phyloP scores from a whole-genome alignment of 225 moss, liverwort and hornwort genomes.

The Bryoerythrophyllum caledonicum region DNA sequence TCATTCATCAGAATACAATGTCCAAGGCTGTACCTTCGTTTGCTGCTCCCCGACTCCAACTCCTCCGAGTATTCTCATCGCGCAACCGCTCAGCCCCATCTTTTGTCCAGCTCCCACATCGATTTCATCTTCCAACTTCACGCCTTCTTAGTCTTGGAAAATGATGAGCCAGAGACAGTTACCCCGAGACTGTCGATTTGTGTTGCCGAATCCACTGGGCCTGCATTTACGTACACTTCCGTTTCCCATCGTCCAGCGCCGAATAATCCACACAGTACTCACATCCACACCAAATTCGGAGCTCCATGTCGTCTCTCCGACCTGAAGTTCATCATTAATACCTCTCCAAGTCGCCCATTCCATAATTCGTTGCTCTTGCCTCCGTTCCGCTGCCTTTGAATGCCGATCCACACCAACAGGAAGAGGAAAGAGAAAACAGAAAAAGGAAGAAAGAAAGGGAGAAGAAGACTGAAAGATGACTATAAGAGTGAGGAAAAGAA shows the following conservation, averaged over 20 bases:
- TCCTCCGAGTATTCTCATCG: rapidly evolving
- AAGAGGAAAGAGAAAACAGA: background rate
- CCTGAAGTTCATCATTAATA: background rate
- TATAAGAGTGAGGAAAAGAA: background rate
- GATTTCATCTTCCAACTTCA: background rate
- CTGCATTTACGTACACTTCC: background rate
- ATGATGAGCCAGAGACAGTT: background rate
- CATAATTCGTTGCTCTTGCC: background rate
- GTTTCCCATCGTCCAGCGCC: background rate
- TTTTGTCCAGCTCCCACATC: background rate
- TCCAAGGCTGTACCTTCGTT: too few relatives aligned
- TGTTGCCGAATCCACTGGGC: background rate
- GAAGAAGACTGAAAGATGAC: background rate
- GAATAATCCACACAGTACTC: background rate
- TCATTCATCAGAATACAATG: background rate
- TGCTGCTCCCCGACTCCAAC: background rate
- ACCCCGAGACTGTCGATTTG: background rate
- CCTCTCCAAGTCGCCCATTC: background rate
- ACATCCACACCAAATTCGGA: background rate
- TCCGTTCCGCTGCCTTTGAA: background rate
- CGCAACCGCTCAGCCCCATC: background rate
- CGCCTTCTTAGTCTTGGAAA: background rate
- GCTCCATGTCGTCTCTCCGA: background rate
- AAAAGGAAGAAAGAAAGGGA: background rate
- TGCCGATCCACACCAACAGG: background rate